These are phyloP conservation scores for Rubia yunnanensis DNA, from an alignment of 257 asterid genomes.

Conservation along the genomic window DNA sequence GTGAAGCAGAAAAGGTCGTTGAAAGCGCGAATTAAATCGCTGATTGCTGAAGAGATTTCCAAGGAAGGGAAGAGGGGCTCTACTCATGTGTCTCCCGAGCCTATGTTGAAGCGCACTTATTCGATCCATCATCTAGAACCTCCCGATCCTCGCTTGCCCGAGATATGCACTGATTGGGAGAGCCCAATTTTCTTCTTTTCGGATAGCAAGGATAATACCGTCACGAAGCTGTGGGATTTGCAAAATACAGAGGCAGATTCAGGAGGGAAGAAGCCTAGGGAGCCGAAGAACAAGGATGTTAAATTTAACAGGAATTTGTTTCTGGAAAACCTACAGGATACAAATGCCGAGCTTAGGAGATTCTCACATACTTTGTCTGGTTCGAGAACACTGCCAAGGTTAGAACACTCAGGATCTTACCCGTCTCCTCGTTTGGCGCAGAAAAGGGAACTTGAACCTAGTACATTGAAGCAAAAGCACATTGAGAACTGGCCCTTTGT, in stretches of 20 bases:
- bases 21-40: slow-evolving; percentile 45
- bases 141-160: slow-evolving; percentile 21
- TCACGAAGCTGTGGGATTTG: slow-evolving; percentile 14
- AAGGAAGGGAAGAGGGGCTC: slow-evolving; percentile 21
- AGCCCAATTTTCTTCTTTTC: slow-evolving; percentile 33
- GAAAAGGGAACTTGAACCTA: slow-evolving; percentile 40
- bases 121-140: slow-evolving; percentile 61
- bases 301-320: slow-evolving; percentile 45
- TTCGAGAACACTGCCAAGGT: slow-evolving; percentile 21
- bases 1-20: slow-evolving; percentile 41
- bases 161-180: slow-evolving; percentile 32
- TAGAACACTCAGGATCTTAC: slow-evolving; percentile 61
- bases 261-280: slow-evolving; percentile 2
- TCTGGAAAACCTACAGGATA: slow-evolving; percentile 24
- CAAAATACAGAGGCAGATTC: slow-evolving; percentile 7
- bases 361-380: slow-evolving; percentile 25
- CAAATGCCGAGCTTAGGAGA: slow-evolving; percentile 25
- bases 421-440: slow-evolving; percentile 33
- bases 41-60: slow-evolving; percentile 32
- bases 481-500: slow-evolving; percentile 52
- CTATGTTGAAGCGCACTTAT: slow-evolving; percentile 39
- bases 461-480: slow-evolving; percentile 55
- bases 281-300: slow-evolving; percentile 12
- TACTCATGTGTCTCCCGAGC: slow-evolving; percentile 16
- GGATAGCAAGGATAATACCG: slow-evolving; percentile 12